Evolutionary conservation across 768 basidiomycete species (phyloP), one percentile per base, ranked within the genome.

Genomic region (Agrocybe chaxingu): DNA sequence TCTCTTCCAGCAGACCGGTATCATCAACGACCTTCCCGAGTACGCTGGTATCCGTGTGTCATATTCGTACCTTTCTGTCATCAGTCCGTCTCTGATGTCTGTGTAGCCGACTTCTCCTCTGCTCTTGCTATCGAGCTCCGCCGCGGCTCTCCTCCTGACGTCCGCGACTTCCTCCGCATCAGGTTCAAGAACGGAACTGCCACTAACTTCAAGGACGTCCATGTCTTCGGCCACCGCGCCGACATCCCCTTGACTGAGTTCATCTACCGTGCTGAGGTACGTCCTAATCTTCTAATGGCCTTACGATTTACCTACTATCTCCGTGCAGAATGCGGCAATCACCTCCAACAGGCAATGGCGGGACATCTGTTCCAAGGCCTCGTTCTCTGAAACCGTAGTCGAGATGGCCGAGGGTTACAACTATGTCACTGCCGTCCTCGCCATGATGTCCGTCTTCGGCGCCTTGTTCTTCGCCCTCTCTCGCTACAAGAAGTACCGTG

Each of bases 241-340:
- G 89, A 91, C 62, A 86, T 92, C 60, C 85, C 89, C 43, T 74
- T 91, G 61, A 89, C 88, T 10, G 87, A 90, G 63, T 91, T 92
- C 74, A 86, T 90, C 66, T 89, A 89, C 75, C 80, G 84, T 49
- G 76, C 84, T 48, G 85, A 90, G 80, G 89, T 87, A 62, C 12
- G 71, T 66, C 13, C 41, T 33, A 44, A 42, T 29, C 29, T n/a
- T 34, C 41, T 33, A 46, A 6, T n/a, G 47, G 45, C 8, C 4
- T 37, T 24, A 41, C 16, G 16, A 32, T 35, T 24, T 44, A 37
- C 36, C 13, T 19, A 50, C 32, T 34, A 6, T 13, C 44, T 29
- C 16, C 2, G 8, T 3, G 4, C 33, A 81, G 79, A 73, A 70
- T 46, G 73, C 77, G 12, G 79, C 75, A 33, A 78, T 81, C 66